Evolutionary conservation across 345 rosid species (phyloP).

Genomic region (Eucalyptus pauciflora): DNA sequence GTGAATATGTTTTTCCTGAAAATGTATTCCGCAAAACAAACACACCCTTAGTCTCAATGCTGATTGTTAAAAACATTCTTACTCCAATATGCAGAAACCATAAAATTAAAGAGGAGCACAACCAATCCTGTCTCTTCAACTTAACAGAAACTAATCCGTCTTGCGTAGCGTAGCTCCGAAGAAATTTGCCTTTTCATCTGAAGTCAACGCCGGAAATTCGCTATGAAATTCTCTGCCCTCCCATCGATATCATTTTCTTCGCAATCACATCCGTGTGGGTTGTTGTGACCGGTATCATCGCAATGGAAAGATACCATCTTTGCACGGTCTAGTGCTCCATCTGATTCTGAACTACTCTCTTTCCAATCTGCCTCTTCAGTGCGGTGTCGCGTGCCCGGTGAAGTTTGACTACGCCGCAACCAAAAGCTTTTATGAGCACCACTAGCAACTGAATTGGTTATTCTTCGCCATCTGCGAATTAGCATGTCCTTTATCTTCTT

Average conservation of each 20-base stretch:
- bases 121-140: background rate
- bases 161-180: background rate
- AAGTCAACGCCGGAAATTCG: constrained; percentile 4
- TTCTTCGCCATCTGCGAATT: background rate
- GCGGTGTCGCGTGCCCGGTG: background rate
- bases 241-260: background rate
- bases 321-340: background rate
- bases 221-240: background rate
- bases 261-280: background rate
- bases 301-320: background rate
- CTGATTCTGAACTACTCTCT: background rate
- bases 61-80: background rate
- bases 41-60: background rate
- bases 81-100: background rate
- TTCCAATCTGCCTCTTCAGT: background rate
- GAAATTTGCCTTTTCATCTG: constrained; percentile 24
- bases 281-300: background rate
- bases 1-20: too few species aligned
- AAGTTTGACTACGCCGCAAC: background rate
- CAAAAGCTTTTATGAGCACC: background rate
- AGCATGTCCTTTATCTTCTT: background rate
- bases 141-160: background rate
- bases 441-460: background rate
- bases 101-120: background rate
- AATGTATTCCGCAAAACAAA: too few species aligned